Evolutionary conservation across 2,329 filamentous ascomycete genomes (phyloP), one percentile per base, ranked within the genome.

Genomic region (Aspergillus novofumigatus): DNA sequence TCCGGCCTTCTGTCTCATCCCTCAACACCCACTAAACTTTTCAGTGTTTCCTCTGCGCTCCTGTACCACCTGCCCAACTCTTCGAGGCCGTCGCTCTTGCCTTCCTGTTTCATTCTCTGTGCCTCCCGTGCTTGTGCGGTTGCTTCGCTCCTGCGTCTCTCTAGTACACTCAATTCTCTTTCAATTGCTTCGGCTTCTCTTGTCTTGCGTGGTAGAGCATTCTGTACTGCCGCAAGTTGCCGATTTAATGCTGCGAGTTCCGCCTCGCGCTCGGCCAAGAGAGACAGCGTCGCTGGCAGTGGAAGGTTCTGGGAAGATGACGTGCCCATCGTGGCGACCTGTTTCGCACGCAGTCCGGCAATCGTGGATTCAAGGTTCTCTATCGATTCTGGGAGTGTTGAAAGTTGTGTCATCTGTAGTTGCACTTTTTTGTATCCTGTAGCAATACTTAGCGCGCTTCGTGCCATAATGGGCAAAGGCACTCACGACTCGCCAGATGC

Each of bases 271-370:
- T 78, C 73, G 1, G 72, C 66, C 9, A 80, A 56, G 4, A 78
- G 67, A 4, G 66, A 65, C 59, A 74, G 58, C 1, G 77, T 80
- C 21, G 72, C 75, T 2, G 74, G 72, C 11, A 77, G 70, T 21
- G 75, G 68, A 23, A 76, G 68, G 23, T 71, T 75, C 52, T 75
- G 74, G 1, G 72, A 73, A 0, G 74, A 72, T 1, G 70, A 68
- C 11, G 59, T 65, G 78, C 81, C 77, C 87, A 90, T 63, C 83
- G 83, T 53, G 84, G 88, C 56, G 85, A 78, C 68, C 83, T 84
- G 57, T 80, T 81, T 59, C 88, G 76, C 69, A 59, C 75, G 77
- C 25, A 86, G 69, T 20, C 68, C 68, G 42, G 75, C 72, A 62
- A 86, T 81, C 1, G 74, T 80, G 2, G 72, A 69, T 62, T 83